phyloP scores from a whole-genome alignment of 352 stramenopile species.

The Phytophthora podocarpi region DNA sequence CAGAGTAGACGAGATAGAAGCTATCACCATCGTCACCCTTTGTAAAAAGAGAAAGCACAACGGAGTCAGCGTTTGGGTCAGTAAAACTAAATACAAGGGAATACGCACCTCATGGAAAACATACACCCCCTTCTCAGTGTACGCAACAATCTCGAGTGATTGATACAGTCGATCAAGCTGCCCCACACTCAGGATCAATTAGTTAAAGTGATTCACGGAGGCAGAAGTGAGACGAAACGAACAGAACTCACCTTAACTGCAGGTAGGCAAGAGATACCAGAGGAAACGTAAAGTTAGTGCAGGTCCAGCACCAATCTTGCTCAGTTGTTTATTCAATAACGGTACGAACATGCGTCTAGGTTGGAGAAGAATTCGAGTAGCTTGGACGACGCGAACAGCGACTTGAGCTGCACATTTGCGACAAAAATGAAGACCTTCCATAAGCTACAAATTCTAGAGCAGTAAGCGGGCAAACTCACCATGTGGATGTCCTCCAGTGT shows the following conservation, averaged over 20 bases:
- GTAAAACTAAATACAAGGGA: neutral
- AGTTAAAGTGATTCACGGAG: neutral
- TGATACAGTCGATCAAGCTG: slow-evolving; percentile 82
- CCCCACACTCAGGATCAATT: neutral
- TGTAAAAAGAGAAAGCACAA: slow-evolving; percentile 3
- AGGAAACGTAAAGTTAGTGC: neutral
- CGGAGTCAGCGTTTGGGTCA: neutral
- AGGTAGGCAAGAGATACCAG: neutral
- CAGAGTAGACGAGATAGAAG: slow-evolving; percentile 81
- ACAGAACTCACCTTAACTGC: slow-evolving; percentile 39
- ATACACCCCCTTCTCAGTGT: slow-evolving; percentile 48
- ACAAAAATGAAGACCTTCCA: neutral
- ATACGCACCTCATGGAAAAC: slow-evolving; percentile 65
- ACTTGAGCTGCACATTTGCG: slow-evolving; percentile 63
- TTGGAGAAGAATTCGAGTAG: slow-evolving; percentile 85
- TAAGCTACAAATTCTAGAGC: neutral
- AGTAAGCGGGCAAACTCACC: slow-evolving; percentile 27
- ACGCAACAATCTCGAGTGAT: slow-evolving; percentile 58
- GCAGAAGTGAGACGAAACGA: neutral
- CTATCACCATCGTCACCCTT: slow-evolving; percentile 78
- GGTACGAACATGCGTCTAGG: slow-evolving; percentile 68
- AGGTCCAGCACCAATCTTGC: neutral
- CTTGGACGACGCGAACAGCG: slow-evolving; percentile 70
- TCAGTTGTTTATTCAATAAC: slow-evolving; percentile 3
- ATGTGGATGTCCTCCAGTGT: slow-evolving; percentile 79